Evolutionary conservation across 1,139 yeast species (phyloP).

Genomic region (Candida anutae): DNA sequence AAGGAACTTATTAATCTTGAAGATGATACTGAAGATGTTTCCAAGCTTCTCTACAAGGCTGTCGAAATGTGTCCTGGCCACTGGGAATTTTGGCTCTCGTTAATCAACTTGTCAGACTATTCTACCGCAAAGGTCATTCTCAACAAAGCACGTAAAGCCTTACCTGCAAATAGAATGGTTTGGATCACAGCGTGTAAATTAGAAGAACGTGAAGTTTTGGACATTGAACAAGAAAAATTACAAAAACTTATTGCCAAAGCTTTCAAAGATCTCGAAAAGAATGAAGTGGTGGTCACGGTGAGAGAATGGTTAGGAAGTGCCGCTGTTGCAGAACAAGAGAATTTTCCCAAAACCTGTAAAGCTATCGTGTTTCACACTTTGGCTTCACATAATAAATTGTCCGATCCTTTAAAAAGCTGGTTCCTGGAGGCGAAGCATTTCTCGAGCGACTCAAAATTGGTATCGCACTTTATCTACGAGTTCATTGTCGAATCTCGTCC

Average conservation of each 20-base stretch:
- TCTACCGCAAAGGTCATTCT: constrained; percentile 47
- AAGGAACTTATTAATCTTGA: constrained; percentile 42
- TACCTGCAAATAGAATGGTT: constrained; percentile 45
- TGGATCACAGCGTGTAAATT: constrained; percentile 70
- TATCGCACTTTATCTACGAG: constrained; percentile 42
- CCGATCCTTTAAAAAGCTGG: constrained; percentile 12
- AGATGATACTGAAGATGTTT: constrained; percentile 33
- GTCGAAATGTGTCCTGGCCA: constrained; percentile 59
- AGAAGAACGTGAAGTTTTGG: constrained; percentile 48
- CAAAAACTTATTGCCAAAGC: constrained; percentile 46
- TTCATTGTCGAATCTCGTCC: constrained; percentile 43
- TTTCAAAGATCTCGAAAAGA: constrained; percentile 23
- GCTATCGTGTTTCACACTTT: constrained; percentile 26
- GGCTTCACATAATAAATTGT: constrained; percentile 6
- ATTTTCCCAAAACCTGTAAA: constrained; percentile 25
- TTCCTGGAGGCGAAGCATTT: constrained; percentile 35
- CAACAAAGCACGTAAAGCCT: constrained; percentile 50
- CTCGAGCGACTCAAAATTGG: constrained; percentile 15
- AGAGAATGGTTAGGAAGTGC: constrained; percentile 42
- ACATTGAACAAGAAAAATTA: constrained; percentile 27
- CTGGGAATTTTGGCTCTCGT: constrained; percentile 55
- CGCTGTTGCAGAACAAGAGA: constrained; percentile 27
- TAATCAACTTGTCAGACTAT: constrained; percentile 38
- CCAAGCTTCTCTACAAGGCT: constrained; percentile 57
- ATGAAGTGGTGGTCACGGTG: constrained; percentile 11